These are phyloP conservation scores for Starmera pachycereana DNA, from an alignment of 805 yeast species.

Conservation along the genomic window DNA sequence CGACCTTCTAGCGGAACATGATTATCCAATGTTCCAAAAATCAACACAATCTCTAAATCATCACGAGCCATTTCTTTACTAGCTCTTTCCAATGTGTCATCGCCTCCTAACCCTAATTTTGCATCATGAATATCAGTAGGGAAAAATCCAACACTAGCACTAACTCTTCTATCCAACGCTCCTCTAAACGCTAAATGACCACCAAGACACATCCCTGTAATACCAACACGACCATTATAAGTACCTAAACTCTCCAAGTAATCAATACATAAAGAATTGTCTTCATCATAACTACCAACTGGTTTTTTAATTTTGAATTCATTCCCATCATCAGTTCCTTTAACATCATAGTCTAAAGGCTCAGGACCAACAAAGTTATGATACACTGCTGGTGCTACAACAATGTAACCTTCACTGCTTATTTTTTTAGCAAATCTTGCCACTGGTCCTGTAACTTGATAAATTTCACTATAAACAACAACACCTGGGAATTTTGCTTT, in stretches of 20 bases:
- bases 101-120: slow-evolving; percentile 54
- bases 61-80: slow-evolving; percentile 40
- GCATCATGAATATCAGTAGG: slow-evolving; percentile 72
- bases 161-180: slow-evolving; percentile 51
- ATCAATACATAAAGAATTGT: slow-evolving; percentile 52
- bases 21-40: slow-evolving; percentile 70
- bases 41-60: slow-evolving; percentile 48
- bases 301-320: slow-evolving; percentile 56
- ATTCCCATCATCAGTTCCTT: slow-evolving; percentile 73
- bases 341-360: slow-evolving; percentile 56
- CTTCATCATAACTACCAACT: slow-evolving; percentile 66
- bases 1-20: slow-evolving; percentile 76
- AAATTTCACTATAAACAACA: slow-evolving; percentile 67
- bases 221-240: slow-evolving; percentile 65
- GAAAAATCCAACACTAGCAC: slow-evolving; percentile 66
- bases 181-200: slow-evolving; percentile 75
- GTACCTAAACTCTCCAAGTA: slow-evolving; percentile 46
- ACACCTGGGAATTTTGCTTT: slow-evolving; percentile 75
- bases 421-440: slow-evolving; percentile 66
- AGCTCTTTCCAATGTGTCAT: slow-evolving; percentile 49
- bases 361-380: slow-evolving; percentile 62
- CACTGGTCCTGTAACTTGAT: slow-evolving; percentile 79
- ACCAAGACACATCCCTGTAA: slow-evolving; percentile 83
- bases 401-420: slow-evolving; percentile 72
- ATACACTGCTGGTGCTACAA: slow-evolving; percentile 70